These are phyloP conservation scores for Decorospora gaudefroyi DNA, from an alignment of 2,329 filamentous ascomycete genomes.

Conservation along the genomic window DNA sequence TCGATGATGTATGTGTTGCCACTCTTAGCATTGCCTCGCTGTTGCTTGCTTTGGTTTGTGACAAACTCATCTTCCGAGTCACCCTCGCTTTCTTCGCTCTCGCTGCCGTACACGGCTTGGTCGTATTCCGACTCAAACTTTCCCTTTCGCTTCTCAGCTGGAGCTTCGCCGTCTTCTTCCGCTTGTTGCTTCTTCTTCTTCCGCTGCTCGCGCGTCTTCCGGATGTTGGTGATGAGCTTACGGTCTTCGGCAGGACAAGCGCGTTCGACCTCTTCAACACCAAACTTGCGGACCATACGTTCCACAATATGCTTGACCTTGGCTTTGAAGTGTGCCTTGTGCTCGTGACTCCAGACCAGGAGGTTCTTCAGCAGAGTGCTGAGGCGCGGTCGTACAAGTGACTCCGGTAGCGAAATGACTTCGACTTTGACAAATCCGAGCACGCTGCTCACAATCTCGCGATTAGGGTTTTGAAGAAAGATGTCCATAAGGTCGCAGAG, in stretches of 20 bases:
- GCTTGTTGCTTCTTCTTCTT: conserved; percentile 83
- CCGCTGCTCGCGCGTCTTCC: conserved; percentile 87
- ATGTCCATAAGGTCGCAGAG: conserved; percentile 94
- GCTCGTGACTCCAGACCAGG: conserved; percentile 95
- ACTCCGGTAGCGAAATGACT: conserved; percentile 79
- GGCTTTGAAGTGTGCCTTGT: conserved; percentile 94
- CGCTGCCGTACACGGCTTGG: conserved; percentile 82
- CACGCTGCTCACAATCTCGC: conserved; percentile 93
- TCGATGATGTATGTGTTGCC: conserved; percentile 85
- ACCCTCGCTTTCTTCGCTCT: conserved; percentile 60
- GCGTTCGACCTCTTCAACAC: conserved; percentile 76
- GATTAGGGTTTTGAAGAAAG: conserved; percentile 93
- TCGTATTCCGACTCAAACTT: conserved; percentile 93
- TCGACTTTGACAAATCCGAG: conserved; percentile 97
- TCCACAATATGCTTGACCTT: conserved; percentile 99
- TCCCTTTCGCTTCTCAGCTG: conserved; percentile 53
- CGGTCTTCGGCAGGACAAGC: conserved; percentile 83
- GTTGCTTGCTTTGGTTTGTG: conserved; percentile 38
- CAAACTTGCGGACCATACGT: conserved; percentile 89
- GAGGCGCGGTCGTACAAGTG: conserved; percentile 78
- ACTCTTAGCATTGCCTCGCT: conserved; percentile 49
- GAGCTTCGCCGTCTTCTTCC: conserved; percentile 60
- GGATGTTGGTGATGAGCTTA: conserved; percentile 91
- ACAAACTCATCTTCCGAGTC: conserved; percentile 46
- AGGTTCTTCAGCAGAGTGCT: conserved; percentile 81